These are phyloP conservation scores for Parsonsia alboflavescens DNA, from an alignment of 257 asterid species.

Conservation along the genomic window DNA sequence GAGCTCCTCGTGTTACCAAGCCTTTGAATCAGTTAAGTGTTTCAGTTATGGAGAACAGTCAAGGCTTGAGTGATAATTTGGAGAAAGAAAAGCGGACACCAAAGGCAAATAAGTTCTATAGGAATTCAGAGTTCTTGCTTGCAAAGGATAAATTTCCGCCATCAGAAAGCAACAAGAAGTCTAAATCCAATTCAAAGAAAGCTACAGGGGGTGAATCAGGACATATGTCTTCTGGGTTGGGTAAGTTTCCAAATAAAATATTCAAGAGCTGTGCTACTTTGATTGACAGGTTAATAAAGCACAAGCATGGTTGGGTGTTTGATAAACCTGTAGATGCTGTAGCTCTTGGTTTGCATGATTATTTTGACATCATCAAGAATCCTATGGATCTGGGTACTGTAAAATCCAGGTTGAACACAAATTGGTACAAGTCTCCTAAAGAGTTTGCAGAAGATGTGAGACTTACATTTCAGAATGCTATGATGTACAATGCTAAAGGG, in stretches of 20 bases:
- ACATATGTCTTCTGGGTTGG: constrained; percentile 15
- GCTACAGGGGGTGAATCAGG: constrained; percentile 43
- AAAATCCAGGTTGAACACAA: constrained; percentile 49
- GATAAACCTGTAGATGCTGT: constrained; percentile 69
- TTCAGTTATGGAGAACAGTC: constrained; percentile 51
- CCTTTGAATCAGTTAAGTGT: constrained; percentile 58
- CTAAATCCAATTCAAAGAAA: constrained; percentile 46
- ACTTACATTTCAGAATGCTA: constrained; percentile 71
- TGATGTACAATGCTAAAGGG: constrained; percentile 75
- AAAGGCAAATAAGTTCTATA: constrained; percentile 64
- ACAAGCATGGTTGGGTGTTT: constrained; percentile 92
- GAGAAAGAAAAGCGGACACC: constrained; percentile 83
- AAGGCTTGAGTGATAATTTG: constrained; percentile 28
- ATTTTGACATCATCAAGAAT: constrained; percentile 55
- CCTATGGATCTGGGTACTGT: constrained; percentile 91
- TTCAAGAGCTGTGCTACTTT: constrained; percentile 51
- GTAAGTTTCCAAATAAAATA: constrained; percentile 47
- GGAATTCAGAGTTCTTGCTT: constrained; percentile 65
- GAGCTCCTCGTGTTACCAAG: constrained; percentile 37
- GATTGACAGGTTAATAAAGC: constrained; percentile 82
- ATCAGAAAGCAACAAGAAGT: constrained; percentile 64
- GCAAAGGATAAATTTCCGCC: constrained; percentile 70
- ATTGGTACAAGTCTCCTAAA: constrained; percentile 62
- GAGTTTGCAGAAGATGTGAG: constrained; percentile 84
- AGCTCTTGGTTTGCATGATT: constrained; percentile 76